Evolutionary conservation across 2,329 filamentous ascomycete genomes (phyloP), one percentile per base, ranked within the genome.

Genomic region (Penicillium sp.): DNA sequence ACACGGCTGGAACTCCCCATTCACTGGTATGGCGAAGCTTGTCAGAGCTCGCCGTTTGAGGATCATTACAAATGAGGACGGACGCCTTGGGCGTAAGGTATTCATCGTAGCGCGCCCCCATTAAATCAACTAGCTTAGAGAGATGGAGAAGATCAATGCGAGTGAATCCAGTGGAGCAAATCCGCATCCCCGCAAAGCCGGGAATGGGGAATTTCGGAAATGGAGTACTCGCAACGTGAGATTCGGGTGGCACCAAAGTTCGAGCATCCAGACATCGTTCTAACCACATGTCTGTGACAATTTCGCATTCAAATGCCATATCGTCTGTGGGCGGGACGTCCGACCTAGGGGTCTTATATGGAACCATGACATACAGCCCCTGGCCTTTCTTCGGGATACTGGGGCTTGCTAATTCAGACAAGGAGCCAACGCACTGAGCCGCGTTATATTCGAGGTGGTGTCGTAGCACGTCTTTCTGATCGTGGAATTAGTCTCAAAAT

Each of bases 241-340:
- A 75, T 44, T 76, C 72, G 4, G 90, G 88, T 28, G 85, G 74
- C 40, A 88, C 76, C 57, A 91, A 80, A 26, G 71, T 73, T 66
- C 88, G 93, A 54, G 81, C 81, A 64, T 90, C 83, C 35, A 98
- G 73, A 65, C 91, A 97, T 41, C 83, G 82, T 70, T 98, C 93
- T 45, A 98, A 77, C 79, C 91, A 98, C 77, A 93, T 94, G 63
- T 95, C 90, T 9, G 90, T 97, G 29, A 95, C 83, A 11, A 76
- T 62, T 41, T 75, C 66, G 46, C 75, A 72, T 53, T 72, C 68
- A 24, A 68, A 66, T 1, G 65, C 68, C 46, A 69, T 57, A 38
- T 71, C 67, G 41, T 71, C 68, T 2, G 67, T 68, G 2, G 65
- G 69, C 24, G 69, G 68, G 26, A 69, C 52, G 4, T 65, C 52